Evolutionary conservation across 345 rosid genomes (phyloP).

Genomic region (Lepidium didymum): DNA sequence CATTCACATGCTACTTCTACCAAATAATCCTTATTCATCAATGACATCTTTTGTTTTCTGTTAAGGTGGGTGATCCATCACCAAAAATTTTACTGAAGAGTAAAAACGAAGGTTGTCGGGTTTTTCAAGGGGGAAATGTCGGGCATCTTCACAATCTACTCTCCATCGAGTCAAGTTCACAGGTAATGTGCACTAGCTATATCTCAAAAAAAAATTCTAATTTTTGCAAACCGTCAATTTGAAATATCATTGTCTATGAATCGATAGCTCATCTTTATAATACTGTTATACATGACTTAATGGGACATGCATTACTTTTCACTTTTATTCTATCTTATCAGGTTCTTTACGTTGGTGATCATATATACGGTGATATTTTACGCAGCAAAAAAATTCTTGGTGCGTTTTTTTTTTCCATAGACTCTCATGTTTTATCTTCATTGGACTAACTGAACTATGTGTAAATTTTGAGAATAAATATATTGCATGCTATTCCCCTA

Average conservation of each 20-base stretch:
- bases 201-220: background rate
- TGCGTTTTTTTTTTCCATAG: conserved; percentile 24
- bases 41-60: background rate
- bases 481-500: background rate
- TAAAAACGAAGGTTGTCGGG: conserved; percentile 40
- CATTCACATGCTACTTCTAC: background rate
- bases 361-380: conserved; percentile 93
- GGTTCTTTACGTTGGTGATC: conserved; percentile 99
- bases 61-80: conserved; percentile 57
- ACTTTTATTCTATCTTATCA: conserved; percentile 24
- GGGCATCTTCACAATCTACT: conserved; percentile 94
- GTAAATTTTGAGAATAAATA: background rate
- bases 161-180: conserved; percentile 89
- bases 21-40: background rate
- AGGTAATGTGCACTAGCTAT: conserved; percentile 41
- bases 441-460: too few species aligned
- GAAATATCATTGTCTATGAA: background rate
- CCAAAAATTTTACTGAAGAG: conserved; percentile 37
- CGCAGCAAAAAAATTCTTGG: conserved; percentile 97
- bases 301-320: background rate
- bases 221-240: background rate
- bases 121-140: conserved; percentile 96
- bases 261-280: background rate
- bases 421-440: background rate
- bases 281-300: background rate